Evolutionary conservation across 257 asterid genomes (phyloP).

Genomic region (Coffea canephora): DNA sequence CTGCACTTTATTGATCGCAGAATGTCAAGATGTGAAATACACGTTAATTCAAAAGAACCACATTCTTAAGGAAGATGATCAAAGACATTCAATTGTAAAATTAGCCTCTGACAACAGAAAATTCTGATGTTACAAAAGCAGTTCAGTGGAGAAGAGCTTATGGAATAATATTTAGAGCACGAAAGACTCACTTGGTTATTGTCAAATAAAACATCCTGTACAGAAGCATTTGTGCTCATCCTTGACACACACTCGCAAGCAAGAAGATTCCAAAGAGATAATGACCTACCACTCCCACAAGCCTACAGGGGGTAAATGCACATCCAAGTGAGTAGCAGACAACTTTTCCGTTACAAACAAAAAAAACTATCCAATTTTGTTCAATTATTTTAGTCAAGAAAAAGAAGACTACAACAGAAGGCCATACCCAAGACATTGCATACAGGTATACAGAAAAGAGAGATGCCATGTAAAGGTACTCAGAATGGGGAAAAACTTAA

Average conservation of each 20-base stretch:
- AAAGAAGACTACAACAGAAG: neutral
- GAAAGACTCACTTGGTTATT: slow-evolving; percentile 65
- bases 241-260: slow-evolving; percentile 73
- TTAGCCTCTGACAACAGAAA: neutral
- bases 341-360: no score
- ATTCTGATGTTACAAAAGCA: neutral
- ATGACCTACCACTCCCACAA: slow-evolving; percentile 80
- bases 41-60: neutral
- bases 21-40: neutral
- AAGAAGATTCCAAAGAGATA: slow-evolving; percentile 92
- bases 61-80: neutral
- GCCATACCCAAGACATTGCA: neutral
- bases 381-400: neutral
- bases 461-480: neutral
- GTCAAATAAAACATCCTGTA: slow-evolving; percentile 76
- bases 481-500: neutral
- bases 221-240: slow-evolving; percentile 46
- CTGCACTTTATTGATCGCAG: neutral
- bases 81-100: neutral
- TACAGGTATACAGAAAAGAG: neutral
- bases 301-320: slow-evolving; percentile 44
- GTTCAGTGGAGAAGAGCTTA: neutral
- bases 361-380: neutral
- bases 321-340: slow-evolving; percentile 9
- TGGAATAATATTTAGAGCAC: slow-evolving; percentile 3